A percentile compares a stretch with the other conserved stretches of the same genome.
These are phyloP conservation scores for Arbutus unedo DNA, from an alignment of 148 eudicot species.

Conservation along the genomic window DNA sequence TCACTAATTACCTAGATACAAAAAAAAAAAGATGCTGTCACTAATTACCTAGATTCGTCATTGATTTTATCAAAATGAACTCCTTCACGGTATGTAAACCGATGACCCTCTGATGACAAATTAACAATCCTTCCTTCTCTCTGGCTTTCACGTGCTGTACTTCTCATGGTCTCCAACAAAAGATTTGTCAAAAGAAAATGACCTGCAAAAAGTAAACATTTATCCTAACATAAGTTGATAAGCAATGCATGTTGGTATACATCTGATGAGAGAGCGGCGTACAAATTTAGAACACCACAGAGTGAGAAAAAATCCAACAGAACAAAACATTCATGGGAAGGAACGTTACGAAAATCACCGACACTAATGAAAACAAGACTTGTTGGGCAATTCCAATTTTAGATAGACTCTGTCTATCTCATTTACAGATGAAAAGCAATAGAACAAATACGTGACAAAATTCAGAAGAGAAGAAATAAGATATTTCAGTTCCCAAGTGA, in stretches of 20 bases:
- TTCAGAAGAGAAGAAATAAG: background rate
- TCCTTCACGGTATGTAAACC: slow-evolving; percentile 44
- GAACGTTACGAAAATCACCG: background rate
- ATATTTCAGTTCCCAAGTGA: background rate
- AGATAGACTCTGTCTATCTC: background rate
- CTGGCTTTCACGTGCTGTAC: slow-evolving; percentile 53
- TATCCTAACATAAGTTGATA: background rate
- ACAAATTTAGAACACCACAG: background rate
- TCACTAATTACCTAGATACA: too few relatives aligned
- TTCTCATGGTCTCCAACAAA: slow-evolving; percentile 73
- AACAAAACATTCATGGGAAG: background rate
- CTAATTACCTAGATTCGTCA: slow-evolving; percentile 52
- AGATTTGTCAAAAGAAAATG: slow-evolving; percentile 84
- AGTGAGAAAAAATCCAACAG: background rate
- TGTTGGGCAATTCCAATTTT: background rate
- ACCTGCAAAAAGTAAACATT: slow-evolving; percentile 33
- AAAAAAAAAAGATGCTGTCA: background rate
- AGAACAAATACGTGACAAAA: background rate
- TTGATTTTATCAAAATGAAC: slow-evolving; percentile 74
- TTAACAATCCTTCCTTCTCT: slow-evolving; percentile 81
- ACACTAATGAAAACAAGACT: background rate
- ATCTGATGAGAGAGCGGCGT: background rate
- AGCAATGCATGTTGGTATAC: background rate
- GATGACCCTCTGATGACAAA: slow-evolving; percentile 66
- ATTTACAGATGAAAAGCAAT: background rate